A percentile compares a stretch with the other conserved stretches of the same genome.
phyloP scores from a whole-genome alignment of 768 basidiomycete species.

The Boletellus ananas region DNA sequence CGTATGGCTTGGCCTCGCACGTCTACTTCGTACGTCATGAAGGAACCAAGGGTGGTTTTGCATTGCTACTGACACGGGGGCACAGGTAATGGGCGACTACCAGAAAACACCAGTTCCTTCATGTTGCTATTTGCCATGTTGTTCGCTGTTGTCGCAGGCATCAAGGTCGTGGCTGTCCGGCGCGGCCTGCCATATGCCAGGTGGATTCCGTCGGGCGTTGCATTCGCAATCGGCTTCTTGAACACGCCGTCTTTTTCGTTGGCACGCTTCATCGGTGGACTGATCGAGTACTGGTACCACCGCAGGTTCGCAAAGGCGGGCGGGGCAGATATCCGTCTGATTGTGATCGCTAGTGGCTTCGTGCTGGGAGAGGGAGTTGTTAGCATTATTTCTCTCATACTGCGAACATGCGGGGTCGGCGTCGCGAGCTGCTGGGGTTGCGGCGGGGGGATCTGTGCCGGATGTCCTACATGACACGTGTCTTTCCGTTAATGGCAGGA shows the following conservation, averaged over 20 bases:
- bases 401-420: conserved; percentile 73
- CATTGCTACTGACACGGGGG: conserved; percentile 4
- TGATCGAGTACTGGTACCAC: conserved; percentile 71
- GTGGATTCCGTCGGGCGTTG: conserved; percentile 89
- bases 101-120: conserved; percentile 66
- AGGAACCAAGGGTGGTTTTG: not conserved
- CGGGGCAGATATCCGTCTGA: conserved; percentile 62
- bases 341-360: conserved; percentile 92
- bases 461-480: conserved; percentile 45
- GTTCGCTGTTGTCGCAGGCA: conserved; percentile 62
- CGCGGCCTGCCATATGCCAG: conserved; percentile 53
- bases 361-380: conserved; percentile 93
- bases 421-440: conserved; percentile 88
- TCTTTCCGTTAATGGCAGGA: conserved; percentile 8
- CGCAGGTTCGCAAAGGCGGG: conserved; percentile 45
- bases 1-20: conserved; percentile 82
- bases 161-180: conserved; percentile 58
- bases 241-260: conserved; percentile 95
- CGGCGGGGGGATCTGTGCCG: conserved; percentile 65
- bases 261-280: conserved; percentile 84
- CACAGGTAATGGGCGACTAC: conserved; percentile 78
- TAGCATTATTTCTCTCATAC: conserved; percentile 71
- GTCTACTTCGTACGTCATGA: conserved; percentile 60
- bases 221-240: conserved; percentile 93
- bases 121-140: conserved; percentile 75